Evolutionary conservation across 306 rosid genomes (phyloP), one percentile per base, ranked within the genome.

Genomic region (Ochetophila trinervis): DNA sequence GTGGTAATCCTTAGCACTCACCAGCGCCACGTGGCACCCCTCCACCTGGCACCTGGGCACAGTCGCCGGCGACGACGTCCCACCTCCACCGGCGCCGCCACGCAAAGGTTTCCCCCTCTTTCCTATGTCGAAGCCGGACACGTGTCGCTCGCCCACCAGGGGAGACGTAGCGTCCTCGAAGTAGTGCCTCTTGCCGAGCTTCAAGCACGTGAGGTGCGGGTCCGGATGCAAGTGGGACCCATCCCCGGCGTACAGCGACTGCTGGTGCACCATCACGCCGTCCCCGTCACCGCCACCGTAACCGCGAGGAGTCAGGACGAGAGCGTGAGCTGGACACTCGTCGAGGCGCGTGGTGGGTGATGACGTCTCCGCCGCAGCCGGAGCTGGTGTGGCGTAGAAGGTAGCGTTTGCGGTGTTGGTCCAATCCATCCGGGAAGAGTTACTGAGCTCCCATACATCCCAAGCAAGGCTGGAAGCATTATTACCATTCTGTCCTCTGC

Each of bases 181-280:
- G 80, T 91, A 91, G 69, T 91, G 86, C 71, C 97, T 76, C 88
- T 88, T 91, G 32, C 97, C 97, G 5, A 91, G 86, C 84, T 91
- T 91, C 90, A 91, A 74, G 68, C 91, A 91, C 82, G 70, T 82
- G 5, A 91, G 83, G 60, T 88, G 87, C 0, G 97, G 94, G 76
- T 91, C 97, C 6, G 82, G 82, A 23, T 84, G 86, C 67, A 74
- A 69, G 61, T 79, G 90, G 35, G 74, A 21, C 32, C 86, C 80
- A 40, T 68, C 80, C 0, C 80, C 84, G 15, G 70, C 56, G 62
- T 79, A 80, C 11, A 80, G 49, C 3, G 51, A 17, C 22, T 63
- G 70, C 14, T 63, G 80, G 44, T 60, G 17, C 7, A 35, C 20
- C 2, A 5, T 22, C 5, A 74, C 52, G 3, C 47, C 27, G 7